A percentile compares a stretch with the other conserved stretches of the same genome.
Conservation (phyloP, 1,284 basidiomycete genomes). For the Leccinum solheimii region DNA sequence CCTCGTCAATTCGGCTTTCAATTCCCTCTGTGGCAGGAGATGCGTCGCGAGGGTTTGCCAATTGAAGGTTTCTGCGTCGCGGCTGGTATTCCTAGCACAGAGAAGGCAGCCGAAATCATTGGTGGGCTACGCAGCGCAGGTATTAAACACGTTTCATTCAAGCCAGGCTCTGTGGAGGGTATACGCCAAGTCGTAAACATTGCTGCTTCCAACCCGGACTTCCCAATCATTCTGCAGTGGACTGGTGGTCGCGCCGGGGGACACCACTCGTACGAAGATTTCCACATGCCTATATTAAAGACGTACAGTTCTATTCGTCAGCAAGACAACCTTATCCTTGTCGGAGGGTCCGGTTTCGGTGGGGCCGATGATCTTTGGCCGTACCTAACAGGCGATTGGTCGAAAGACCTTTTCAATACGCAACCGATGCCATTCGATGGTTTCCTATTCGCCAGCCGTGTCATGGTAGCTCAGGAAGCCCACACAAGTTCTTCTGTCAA, state of each 20-base stretch:
- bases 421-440: slow-evolving; percentile 99
- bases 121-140: slow-evolving; percentile 73
- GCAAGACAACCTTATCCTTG: slow-evolving; percentile 85
- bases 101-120: slow-evolving; percentile 94
- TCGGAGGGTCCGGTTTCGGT: slow-evolving; percentile 97
- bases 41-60: slow-evolving; percentile 93
- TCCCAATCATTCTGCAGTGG: slow-evolving; percentile 99
- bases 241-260: slow-evolving; percentile 99
- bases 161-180: slow-evolving; percentile 96
- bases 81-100: slow-evolving; percentile 90
- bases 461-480: slow-evolving; percentile 98
- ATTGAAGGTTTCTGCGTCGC: slow-evolving; percentile 98
- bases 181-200: slow-evolving; percentile 98
- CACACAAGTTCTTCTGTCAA: slow-evolving; percentile 95
- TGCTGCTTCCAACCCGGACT: slow-evolving; percentile 91
- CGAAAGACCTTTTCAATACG: slow-evolving; percentile 73
- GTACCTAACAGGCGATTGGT: slow-evolving; percentile 97
- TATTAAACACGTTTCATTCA: slow-evolving; percentile 96
- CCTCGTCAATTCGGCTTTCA: slow-evolving; percentile 97
- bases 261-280: slow-evolving; percentile 98
- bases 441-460: slow-evolving; percentile 92
- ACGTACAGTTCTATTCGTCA: slow-evolving; percentile 92
- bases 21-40: slow-evolving; percentile 95
- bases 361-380: slow-evolving; percentile 96
- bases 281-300: slow-evolving; percentile 93